phyloP scores from a whole-genome alignment of 441 rosid genomes.

The Gossypium trilobum region DNA sequence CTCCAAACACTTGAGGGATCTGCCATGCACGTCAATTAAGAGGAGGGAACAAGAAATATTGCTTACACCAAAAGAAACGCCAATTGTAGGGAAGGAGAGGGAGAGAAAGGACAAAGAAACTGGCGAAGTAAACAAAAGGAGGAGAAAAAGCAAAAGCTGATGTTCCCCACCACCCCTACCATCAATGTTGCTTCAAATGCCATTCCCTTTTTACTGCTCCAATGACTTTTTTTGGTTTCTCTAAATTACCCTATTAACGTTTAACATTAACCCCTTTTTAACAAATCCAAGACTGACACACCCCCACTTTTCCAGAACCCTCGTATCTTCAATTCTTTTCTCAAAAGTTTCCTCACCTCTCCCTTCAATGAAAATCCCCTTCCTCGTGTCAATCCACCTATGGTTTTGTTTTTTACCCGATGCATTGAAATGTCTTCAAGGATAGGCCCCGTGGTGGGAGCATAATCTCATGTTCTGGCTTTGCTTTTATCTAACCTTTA shows the following conservation, averaged over 20 bases:
- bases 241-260: not conserved
- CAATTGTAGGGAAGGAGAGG: not conserved
- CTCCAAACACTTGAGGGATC: not conserved
- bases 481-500: slow-evolving; percentile 21
- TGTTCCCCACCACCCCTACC: slow-evolving; percentile 77
- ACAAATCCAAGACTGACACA: not conserved
- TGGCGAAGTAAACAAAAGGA: not conserved
- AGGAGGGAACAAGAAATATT: slow-evolving; percentile 37
- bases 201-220: slow-evolving; percentile 32
- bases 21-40: slow-evolving; percentile 8
- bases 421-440: not conserved
- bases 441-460: slow-evolving; percentile 16
- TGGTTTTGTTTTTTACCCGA: not conserved
- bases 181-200: slow-evolving; percentile 31
- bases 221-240: slow-evolving; percentile 27
- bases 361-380: slow-evolving; percentile 2
- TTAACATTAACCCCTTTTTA: slow-evolving; percentile 6
- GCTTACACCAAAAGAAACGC: slow-evolving; percentile 48
- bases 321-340: not conserved
- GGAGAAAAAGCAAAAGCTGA: slow-evolving; percentile 25
- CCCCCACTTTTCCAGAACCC: slow-evolving; percentile 10
- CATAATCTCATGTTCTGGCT: slow-evolving; percentile 25
- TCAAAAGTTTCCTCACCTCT: not conserved
- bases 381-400: slow-evolving; percentile 21
- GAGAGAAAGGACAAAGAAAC: not conserved